A percentile compares a stretch with the other conserved stretches of the same genome.
Evolutionary conservation across 768 basidiomycete species (phyloP).

Genomic region (Leccinum incarnatum): DNA sequence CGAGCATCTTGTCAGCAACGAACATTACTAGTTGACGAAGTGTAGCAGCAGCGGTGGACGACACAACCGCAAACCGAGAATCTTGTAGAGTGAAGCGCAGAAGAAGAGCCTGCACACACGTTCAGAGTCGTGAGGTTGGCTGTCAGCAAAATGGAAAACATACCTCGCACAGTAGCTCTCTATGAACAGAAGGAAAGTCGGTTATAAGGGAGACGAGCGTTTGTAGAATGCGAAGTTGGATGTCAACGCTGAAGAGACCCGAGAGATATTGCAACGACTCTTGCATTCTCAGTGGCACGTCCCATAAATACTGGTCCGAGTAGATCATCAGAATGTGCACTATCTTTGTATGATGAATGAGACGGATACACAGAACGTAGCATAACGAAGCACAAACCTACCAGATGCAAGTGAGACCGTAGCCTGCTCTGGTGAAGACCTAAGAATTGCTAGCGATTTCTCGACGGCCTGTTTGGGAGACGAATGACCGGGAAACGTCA

Average conservation of each 20-base stretch:
- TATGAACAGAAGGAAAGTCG: too few relatives aligned
- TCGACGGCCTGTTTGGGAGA: conserved; percentile 64
- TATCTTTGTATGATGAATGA: conserved; percentile 48
- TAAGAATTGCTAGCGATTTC: conserved; percentile 76
- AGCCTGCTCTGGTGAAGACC: conserved; percentile 80
- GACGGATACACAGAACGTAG: background rate
- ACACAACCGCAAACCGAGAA: conserved; percentile 92
- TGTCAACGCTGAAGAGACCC: too few relatives aligned
- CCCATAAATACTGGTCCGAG: conserved; percentile 91
- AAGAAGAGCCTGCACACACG: conserved; percentile 64
- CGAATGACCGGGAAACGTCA: background rate
- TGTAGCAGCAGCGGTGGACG: conserved; percentile 94
- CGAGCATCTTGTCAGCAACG: conserved; percentile 90
- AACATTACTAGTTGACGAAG: conserved; percentile 97
- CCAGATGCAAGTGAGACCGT: conserved; percentile 68
- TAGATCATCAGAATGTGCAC: conserved; percentile 75
- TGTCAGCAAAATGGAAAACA: too few relatives aligned
- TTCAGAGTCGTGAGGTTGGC: background rate
- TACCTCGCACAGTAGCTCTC: too few relatives aligned
- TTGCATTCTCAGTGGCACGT: conserved; percentile 87
- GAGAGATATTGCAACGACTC: conserved; percentile 44
- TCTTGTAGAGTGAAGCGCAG: conserved; percentile 96
- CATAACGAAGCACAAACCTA: conserved; percentile 36
- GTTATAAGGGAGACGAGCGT: too few relatives aligned
- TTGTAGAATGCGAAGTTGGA: too few relatives aligned